A percentile compares a stretch with the other conserved stretches of the same genome.
Evolutionary conservation across 352 stramenopile genomes (phyloP).

Genomic region (Plasmopara halstedii): DNA sequence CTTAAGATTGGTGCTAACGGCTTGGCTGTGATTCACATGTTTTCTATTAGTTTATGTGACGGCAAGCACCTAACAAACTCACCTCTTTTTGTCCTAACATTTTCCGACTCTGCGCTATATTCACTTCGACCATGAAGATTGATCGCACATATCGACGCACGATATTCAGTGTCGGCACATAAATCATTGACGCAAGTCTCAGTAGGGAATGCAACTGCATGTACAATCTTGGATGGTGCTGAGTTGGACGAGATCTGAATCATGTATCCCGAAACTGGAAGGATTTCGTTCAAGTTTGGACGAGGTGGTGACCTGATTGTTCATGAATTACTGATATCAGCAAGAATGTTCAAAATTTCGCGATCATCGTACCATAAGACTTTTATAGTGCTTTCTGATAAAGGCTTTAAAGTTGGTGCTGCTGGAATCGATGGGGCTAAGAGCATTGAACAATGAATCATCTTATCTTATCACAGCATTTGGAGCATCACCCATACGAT

Average conservation of each 20-base stretch:
- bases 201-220: slow-evolving; percentile 26
- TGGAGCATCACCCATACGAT: not conserved
- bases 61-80: not conserved
- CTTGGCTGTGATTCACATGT: slow-evolving; percentile 6
- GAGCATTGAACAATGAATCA: no score
- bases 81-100: slow-evolving; percentile 28
- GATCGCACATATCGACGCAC: slow-evolving; percentile 36
- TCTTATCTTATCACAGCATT: not conserved
- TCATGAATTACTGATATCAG: not conserved
- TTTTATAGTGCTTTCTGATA: slow-evolving; percentile 17
- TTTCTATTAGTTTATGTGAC: not conserved
- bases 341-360: not conserved
- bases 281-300: slow-evolving; percentile 31
- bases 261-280: slow-evolving; percentile 63
- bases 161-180: slow-evolving; percentile 32
- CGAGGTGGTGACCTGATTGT: slow-evolving; percentile 21
- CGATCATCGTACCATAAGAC: slow-evolving; percentile 27
- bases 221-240: slow-evolving; percentile 5
- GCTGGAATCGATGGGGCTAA: slow-evolving; percentile 30
- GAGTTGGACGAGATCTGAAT: slow-evolving; percentile 22
- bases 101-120: slow-evolving; percentile 29
- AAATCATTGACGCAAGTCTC: slow-evolving; percentile 27
- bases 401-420: slow-evolving; percentile 11
- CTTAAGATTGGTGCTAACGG: slow-evolving; percentile 7
- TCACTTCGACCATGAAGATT: slow-evolving; percentile 52